These are phyloP conservation scores for Aspergillus caelatus DNA, from an alignment of 2,329 filamentous ascomycete species.

Conservation along the genomic window DNA sequence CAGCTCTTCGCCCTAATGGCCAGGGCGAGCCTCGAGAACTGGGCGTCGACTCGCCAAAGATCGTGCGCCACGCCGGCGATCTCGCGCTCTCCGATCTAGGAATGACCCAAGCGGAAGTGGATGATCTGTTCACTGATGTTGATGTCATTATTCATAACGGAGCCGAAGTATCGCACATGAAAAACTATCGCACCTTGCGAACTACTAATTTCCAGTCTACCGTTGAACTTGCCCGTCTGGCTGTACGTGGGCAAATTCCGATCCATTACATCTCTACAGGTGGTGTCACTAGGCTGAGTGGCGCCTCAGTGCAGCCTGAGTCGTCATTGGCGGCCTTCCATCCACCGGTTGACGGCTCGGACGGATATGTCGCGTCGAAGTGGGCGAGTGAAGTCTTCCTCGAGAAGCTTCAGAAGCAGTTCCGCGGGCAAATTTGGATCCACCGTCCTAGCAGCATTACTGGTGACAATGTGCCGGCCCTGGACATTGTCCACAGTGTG, in stretches of 20 bases:
- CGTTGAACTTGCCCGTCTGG: conserved; percentile 24
- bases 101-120: conserved; percentile 34
- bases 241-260: conserved; percentile 24
- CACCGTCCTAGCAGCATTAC: conserved; percentile 8
- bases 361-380: conserved; percentile 42
- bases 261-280: conserved; percentile 37
- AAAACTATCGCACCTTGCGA: conserved; percentile 32
- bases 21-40: conserved; percentile 7
- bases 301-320: conserved; percentile 18
- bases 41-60: conserved; percentile 28
- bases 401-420: conserved; percentile 23
- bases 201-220: conserved; percentile 30
- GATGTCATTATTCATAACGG: conserved; percentile 59
- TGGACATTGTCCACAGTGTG: conserved; percentile 10
- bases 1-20: conserved; percentile 35
- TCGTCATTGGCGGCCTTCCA: conserved; percentile 15
- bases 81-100: conserved; percentile 42
- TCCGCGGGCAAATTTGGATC: not conserved
- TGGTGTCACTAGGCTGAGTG: conserved; percentile 36
- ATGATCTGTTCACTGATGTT: conserved; percentile 31
- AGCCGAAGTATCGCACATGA: conserved; percentile 39
- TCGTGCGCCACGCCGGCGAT: conserved; percentile 42
- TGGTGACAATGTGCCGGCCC: conserved; percentile 9
- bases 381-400: conserved; percentile 46
- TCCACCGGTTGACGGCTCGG: conserved; percentile 28